Evolutionary conservation across 2,329 filamentous ascomycete genomes (phyloP), one percentile per base, ranked within the genome.

Genomic region (Xylariaceae sp.): DNA sequence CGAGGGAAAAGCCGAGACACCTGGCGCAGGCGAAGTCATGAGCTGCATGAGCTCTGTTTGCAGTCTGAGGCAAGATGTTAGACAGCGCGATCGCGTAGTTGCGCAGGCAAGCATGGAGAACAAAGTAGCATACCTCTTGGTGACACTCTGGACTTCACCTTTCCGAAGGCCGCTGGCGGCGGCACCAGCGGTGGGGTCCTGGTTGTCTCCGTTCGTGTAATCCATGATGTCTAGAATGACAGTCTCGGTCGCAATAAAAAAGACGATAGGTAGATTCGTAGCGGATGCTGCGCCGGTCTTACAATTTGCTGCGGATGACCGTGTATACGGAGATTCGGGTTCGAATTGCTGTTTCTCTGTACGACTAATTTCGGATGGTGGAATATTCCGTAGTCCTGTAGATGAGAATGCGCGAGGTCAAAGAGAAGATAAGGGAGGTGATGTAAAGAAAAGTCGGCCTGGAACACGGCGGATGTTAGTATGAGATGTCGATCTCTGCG

Each of bases 21-120:
- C 94, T 11, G 92, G 91, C 0, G 93, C 92, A 1, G 92, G 88
- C 48, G 92, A 92, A 69, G 92, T 92, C 94, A 99, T 97, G 68
- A 99, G 86, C 75, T 94, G 88, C 93, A 99, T 97, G 67, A 99
- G 83, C 77, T 99, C 94, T 53, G 92, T 95, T 77, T 99, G 94
- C 59, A 99, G 82, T 70, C 94, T 97, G 71, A 13, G 9, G 39
- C 23, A 4, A 2, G 15, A 13, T 45, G 58, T 64, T 44, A 64
- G 60, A 44, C 23, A 4, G 23, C 23, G 23, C 23, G 23, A 30
- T 15, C n/a, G 10, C 7, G 3, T 17, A 47, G 17, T 18, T 10
- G 30, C n/a, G 30, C 18, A 49, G 35, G 61, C 76, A 55, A 55
- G 23, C 23, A 18, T 34, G n/a, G n/a, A 8, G 17, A 41, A n/a